phyloP scores from a whole-genome alignment of 352 stramenopile species.

The Pythium diclinum region DNA sequence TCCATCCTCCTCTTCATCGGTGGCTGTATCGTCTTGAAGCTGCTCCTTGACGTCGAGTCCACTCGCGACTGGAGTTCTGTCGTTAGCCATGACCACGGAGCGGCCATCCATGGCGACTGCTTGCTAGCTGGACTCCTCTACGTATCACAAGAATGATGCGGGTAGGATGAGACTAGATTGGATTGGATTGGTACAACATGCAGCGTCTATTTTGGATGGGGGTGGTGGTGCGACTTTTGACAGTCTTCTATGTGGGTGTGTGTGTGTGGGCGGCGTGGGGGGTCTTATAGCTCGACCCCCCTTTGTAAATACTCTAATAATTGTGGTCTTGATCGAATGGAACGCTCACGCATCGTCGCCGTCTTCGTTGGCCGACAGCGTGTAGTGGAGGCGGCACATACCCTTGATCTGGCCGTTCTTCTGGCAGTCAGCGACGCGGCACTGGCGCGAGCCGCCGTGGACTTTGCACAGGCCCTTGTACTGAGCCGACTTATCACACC shows the following conservation, averaged over 20 bases:
- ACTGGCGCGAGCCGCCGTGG: slow-evolving; percentile 75
- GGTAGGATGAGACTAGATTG: neutral
- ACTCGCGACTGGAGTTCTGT: neutral
- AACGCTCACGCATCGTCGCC: slow-evolving; percentile 8
- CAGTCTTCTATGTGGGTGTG: neutral
- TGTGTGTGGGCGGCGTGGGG: slow-evolving; percentile 1
- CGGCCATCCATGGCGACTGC: slow-evolving; percentile 11
- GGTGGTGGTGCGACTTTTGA: neutral
- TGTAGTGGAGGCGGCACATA: slow-evolving; percentile 67
- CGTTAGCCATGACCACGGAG: neutral
- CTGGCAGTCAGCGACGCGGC: slow-evolving; percentile 59
- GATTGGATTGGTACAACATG: neutral
- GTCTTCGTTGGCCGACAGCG: slow-evolving; percentile 24
- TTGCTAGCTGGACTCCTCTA: neutral
- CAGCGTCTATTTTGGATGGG: neutral
- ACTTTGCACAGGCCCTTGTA: slow-evolving; percentile 82
- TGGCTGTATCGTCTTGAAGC: neutral
- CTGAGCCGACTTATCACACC: slow-evolving; percentile 82
- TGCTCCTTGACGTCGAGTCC: slow-evolving; percentile 6
- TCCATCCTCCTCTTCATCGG: slow-evolving; percentile 1
- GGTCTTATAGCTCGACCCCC: neutral
- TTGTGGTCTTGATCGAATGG: neutral
- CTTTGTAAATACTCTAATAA: neutral
- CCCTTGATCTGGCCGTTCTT: slow-evolving; percentile 86
- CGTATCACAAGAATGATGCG: neutral